A percentile compares a stretch with the other conserved stretches of the same genome.
Conservation (phyloP, 805 yeast species). For the Blastobotrys parvus region DNA sequence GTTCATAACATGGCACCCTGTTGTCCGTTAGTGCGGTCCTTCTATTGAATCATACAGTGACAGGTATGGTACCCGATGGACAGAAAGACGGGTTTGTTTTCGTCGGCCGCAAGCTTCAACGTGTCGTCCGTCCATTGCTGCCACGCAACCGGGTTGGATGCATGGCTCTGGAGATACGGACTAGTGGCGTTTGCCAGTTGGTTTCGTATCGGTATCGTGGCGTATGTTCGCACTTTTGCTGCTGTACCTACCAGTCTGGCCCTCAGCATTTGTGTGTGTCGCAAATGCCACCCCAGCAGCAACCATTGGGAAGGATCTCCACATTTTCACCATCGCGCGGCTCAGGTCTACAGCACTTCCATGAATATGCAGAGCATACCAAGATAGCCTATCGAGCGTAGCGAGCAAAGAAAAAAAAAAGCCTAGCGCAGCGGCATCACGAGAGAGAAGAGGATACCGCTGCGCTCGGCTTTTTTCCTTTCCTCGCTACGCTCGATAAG, state of each 20-base stretch:
- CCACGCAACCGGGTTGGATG: constrained; percentile 31
- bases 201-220: constrained; percentile 11
- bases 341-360: too few relatives aligned
- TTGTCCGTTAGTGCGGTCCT: neutral
- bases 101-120: constrained; percentile 23
- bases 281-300: too few relatives aligned
- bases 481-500: too few relatives aligned
- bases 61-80: constrained; percentile 32
- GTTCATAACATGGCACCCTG: constrained; percentile 31
- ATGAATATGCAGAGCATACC: too few relatives aligned
- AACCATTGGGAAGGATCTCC: too few relatives aligned
- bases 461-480: too few relatives aligned
- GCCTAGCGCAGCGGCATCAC: too few relatives aligned
- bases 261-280: neutral
- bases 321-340: too few relatives aligned
- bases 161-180: constrained; percentile 25
- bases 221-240: neutral
- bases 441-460: too few relatives aligned
- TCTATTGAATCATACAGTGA: constrained; percentile 19
- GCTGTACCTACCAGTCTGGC: neutral
- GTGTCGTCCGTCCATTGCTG: constrained; percentile 29
- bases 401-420: neutral
- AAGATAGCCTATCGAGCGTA: too few relatives aligned
- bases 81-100: constrained; percentile 29
- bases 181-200: constrained; percentile 12